Base-by-base conservation (phyloP, 1,139 yeast genomes). In the Diutina mesorugosa region DNA sequence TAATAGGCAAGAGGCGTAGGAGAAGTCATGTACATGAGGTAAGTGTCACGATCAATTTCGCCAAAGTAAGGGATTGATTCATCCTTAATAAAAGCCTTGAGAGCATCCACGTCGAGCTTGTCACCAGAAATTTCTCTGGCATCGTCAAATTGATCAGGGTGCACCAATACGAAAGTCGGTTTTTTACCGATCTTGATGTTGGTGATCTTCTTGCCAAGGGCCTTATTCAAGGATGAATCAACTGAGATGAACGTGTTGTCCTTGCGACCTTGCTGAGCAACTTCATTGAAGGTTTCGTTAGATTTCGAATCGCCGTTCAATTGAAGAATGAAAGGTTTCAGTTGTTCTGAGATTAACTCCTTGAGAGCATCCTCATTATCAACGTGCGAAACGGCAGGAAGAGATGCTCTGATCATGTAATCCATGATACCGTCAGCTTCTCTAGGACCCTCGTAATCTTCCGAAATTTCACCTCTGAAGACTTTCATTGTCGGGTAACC, bases 401-500 rank as follows among this genome's bases (percentile, higher is more conserved):
- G 77, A 16, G 95, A 75, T 72, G 87, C 90, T 72, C 89, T 86
- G 64, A 82, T 68, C 97, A 95, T 87, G 74, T 81, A 89, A 55
- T 79, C 78, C 59, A 82, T 80, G 64, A 93, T 91, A 57, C 90
- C 85, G 54, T 78, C 87, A 50, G 96, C 81, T 60, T 83, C 80
- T 77, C 99, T 85, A 62, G 88, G 89, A 61, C 98, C 98, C 58
- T 78, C 80, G 72, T 93, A 93, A 63, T 83, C 88, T 51, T 73
- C 69, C 32, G 83, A 79, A 26, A 54, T 52, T 30, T 58, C 56
- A 21, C 65, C 60, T 69, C 87, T 85, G 77, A 89, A 86, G 54
- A 93, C 81, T 74, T 88, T 88, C 72, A 93, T 75, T 41, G 97
- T 87, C 65, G 99, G 99, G 77, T 89, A 93, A 55, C 99, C 99